Evolutionary conservation across 2,329 filamentous ascomycete species (phyloP), one percentile per base, ranked within the genome.

Genomic region (Tolypocladium ophioglossoides): DNA sequence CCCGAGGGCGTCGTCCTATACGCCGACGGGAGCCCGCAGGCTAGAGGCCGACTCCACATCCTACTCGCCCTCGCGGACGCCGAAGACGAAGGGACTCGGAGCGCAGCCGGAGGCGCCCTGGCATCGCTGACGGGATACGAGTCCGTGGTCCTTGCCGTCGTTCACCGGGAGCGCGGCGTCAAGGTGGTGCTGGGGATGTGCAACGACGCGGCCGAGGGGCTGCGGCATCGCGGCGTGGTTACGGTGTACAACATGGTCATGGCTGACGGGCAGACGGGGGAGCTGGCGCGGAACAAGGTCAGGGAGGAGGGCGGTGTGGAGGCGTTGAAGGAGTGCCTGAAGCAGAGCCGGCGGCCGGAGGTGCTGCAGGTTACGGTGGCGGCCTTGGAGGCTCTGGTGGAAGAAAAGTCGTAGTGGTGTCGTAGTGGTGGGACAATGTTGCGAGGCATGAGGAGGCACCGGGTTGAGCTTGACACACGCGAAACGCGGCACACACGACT

Each of bases 51-150:
- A 0, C 71, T 97, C 44, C 87, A 95, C 64, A 83, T 97, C 40
- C 75, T 99, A 1, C 79, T 96, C 14, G 94, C 92, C 0, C 81
- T 99, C 38, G 86, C 90, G 0, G 91, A 97, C 64, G 85, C 89
- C 1, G 87, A 95, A 51, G 91, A 97, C 60, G 70, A 81, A 8
- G 83, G 82, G 0, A 96, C 91, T 0, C 77, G 92, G 34, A 83
- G 85, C 50, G 94, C 91, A 0, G 91, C 94, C 0, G 91, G 91
- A 3, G 94, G 94, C 1, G 92, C 91, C 0, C 70, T 99, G 51
- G 94, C 92, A 0, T 88, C 88, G 70, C 72, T 99, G 27, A 91
- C 91, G 0, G 82, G 84, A 34, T 91, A 86, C 66, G 89, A 94
- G 62, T 78, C 79, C 1, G 87, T 89, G 0, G 85, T 92, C 1